Evolutionary conservation across 495 filamentous ascomycete species (phyloP).

Genomic region (Stereocaulon alpinum): DNA sequence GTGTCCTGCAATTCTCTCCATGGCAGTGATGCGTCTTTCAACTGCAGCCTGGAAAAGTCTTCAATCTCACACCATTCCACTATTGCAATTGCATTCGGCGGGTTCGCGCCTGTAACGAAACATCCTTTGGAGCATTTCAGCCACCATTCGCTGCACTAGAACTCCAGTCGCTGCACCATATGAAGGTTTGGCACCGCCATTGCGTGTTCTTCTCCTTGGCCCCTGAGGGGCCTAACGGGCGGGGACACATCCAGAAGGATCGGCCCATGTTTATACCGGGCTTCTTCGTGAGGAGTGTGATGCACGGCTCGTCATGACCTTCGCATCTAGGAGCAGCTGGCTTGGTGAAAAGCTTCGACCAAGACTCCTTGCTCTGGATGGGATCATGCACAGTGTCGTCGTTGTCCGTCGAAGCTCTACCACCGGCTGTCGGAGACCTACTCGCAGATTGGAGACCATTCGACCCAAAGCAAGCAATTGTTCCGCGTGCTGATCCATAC

Average conservation of each 20-base stretch:
- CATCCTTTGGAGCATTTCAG: neutral
- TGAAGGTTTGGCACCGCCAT: constrained; percentile 81
- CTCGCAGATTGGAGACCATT: constrained; percentile 3
- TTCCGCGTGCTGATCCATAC: neutral
- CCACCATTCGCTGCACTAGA: constrained; percentile 13
- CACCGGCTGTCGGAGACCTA: neutral
- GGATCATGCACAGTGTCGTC: constrained; percentile 49
- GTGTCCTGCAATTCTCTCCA: too few relatives aligned
- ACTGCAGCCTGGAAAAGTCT: too few relatives aligned
- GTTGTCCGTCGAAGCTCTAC: neutral
- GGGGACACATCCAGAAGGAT: constrained; percentile 76
- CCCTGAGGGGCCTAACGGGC: constrained; percentile 73
- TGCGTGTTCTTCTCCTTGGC: constrained; percentile 70
- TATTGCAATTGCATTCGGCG: too few relatives aligned
- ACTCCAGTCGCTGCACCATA: constrained; percentile 84
- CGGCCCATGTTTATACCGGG: constrained; percentile 72
- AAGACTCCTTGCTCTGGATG: constrained; percentile 67
- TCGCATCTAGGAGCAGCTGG: constrained; percentile 68
- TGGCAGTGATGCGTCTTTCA: too few relatives aligned
- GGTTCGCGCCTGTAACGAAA: too few relatives aligned
- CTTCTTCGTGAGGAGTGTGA: constrained; percentile 73
- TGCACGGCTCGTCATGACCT: constrained; percentile 73
- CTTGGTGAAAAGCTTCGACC: constrained; percentile 76
- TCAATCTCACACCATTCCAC: too few relatives aligned
- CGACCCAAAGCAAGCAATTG: neutral